phyloP scores from a whole-genome alignment of 2,329 filamentous ascomycete genomes.

The Apiospora aurea region DNA sequence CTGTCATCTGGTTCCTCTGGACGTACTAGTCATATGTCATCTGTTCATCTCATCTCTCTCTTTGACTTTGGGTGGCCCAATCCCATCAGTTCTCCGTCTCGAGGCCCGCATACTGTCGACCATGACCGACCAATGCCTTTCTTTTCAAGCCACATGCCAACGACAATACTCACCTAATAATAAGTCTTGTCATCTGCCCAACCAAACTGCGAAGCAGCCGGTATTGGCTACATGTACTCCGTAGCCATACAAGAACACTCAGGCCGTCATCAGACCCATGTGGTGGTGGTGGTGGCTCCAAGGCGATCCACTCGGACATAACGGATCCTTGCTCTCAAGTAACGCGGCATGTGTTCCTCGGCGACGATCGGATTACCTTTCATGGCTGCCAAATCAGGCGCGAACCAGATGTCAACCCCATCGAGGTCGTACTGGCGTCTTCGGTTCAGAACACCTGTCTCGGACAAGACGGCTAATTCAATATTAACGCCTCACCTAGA shows the following conservation, averaged over 20 bases:
- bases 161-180: background rate
- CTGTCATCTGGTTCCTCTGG: conserved; percentile 3
- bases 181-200: background rate
- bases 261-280: background rate
- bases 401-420: conserved; percentile 6
- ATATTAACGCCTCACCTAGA: conserved; percentile 12
- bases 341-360: background rate
- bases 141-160: background rate
- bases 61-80: background rate
- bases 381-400: background rate
- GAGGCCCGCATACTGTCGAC: background rate
- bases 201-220: background rate
- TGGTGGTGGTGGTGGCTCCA: background rate
- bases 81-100: background rate
- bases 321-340: background rate
- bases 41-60: conserved; percentile 9
- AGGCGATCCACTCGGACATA: background rate
- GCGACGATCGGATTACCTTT: conserved; percentile 7
- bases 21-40: conserved; percentile 2
- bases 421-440: background rate
- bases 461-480: conserved; percentile 12
- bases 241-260: background rate
- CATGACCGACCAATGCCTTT: background rate
- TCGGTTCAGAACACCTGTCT: conserved; percentile 6
- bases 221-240: background rate